Evolutionary conservation across 345 rosid genomes (phyloP), one percentile per base, ranked within the genome.

Genomic region (Erodium maritimum): DNA sequence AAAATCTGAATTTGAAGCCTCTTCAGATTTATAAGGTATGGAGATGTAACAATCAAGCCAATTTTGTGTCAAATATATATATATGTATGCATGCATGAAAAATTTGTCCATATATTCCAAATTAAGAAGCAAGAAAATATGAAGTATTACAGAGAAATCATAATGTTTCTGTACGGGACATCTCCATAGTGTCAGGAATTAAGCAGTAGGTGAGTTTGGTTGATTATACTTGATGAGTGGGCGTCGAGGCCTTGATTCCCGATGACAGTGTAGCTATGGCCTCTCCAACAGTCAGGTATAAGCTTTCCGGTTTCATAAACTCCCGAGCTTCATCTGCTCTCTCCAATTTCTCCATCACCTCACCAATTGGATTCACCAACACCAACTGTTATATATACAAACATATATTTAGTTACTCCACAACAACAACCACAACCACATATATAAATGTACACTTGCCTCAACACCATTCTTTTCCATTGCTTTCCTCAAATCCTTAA

Each of bases 361-460:
- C 96, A 4, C 89, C 86, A 11, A 86, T 59, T 33, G 99, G 96
- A 71, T 93, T 93, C 86, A 89, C 96, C 71, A 89, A 52, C 68
- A 85, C 90, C 51, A 93, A 82, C 99, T 93, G 88, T 42, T 42
- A 42, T 21, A 56, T 0, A 14, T 17, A n/a, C 3, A 50, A 13
- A 42, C 48, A 42, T 37, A 37, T 37, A 37, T 37, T n/a, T n/a
- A n/a, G 46, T 37, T 37, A 2, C 4, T 25, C 45, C n/a, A 23
- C n/a, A n/a, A n/a, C n/a, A n/a, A 33, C 29, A 1, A 5, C 17
- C 19, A 19, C 42, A 54, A 42, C 18, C n/a, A n/a, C n/a, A n/a
- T n/a, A n/a, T n/a, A n/a, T n/a, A n/a, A n/a, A n/a, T n/a, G n/a
- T 23, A 11, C 57, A 60, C 74, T 75, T 73, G 75, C 99, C 91